A percentile compares a stretch with the other conserved stretches of the same genome.
These are phyloP conservation scores for Saccharum hybrid DNA, from an alignment of 202 grass and related monocot species.

Conservation along the genomic window DNA sequence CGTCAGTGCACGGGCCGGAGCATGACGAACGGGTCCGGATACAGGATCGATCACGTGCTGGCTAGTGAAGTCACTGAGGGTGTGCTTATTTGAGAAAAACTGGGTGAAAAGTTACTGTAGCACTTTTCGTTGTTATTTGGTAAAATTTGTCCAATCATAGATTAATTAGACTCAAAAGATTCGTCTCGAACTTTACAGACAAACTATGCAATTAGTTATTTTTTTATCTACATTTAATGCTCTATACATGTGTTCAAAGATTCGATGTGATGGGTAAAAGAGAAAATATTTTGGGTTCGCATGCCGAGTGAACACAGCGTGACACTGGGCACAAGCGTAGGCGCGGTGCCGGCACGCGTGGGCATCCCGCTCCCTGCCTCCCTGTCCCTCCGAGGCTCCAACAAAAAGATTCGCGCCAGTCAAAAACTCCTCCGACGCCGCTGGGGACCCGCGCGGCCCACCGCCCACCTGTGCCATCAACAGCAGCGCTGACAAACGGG, in stretches of 20 bases:
- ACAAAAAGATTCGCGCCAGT: constrained; percentile 43
- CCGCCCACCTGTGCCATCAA: background rate
- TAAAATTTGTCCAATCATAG: too few species aligned
- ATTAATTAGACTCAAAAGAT: too few species aligned
- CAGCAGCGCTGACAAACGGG: constrained; percentile 27
- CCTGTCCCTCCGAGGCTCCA: background rate
- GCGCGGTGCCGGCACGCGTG: background rate
- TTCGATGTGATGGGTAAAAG: too few species aligned
- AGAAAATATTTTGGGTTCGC: too few species aligned
- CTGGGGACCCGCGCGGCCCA: background rate
- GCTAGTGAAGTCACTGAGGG: background rate
- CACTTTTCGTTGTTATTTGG: too few species aligned
- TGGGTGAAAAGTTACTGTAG: too few species aligned
- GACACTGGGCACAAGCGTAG: background rate
- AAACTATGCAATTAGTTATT: too few species aligned
- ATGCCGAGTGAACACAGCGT: too few species aligned
- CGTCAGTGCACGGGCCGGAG: background rate
- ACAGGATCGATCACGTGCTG: background rate
- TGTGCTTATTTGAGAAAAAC: too few species aligned
- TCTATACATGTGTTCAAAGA: too few species aligned
- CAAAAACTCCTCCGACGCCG: constrained; percentile 30
- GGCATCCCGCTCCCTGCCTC: background rate
- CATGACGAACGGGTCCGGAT: background rate
- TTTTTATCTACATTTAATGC: too few species aligned
- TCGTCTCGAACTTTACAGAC: too few species aligned